A percentile compares a stretch with the other conserved stretches of the same genome.
Conservation (phyloP, 345 rosid genomes). For the Cochlearia excelsa region DNA sequence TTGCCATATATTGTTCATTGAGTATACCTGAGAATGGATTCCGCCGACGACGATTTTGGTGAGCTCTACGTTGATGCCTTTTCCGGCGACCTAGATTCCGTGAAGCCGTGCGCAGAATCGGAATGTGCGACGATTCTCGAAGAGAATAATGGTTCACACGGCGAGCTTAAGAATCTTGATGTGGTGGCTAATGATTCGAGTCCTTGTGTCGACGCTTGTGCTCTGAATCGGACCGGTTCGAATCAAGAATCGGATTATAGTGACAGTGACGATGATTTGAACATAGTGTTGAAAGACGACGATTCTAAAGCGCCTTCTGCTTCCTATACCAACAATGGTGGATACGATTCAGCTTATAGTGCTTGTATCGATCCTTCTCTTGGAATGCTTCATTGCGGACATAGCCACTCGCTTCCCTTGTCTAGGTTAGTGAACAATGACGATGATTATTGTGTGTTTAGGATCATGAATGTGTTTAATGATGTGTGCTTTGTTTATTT, state of each 20-base stretch:
- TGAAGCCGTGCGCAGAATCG: constrained; percentile 25
- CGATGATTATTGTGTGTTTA: not conserved
- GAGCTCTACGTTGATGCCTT: constrained; percentile 53
- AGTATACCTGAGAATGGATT: constrained; percentile 35
- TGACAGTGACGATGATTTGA: constrained; percentile 66
- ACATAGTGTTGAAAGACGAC: constrained; percentile 62
- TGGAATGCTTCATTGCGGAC: constrained; percentile 39
- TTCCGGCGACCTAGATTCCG: constrained; percentile 15
- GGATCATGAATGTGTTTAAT: not conserved
- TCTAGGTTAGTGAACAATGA: constrained; percentile 48
- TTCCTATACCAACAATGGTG: constrained; percentile 13
- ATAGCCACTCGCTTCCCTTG: constrained; percentile 48
- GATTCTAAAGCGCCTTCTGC: constrained; percentile 33
- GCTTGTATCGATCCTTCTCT: constrained; percentile 12
- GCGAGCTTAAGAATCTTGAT: constrained; percentile 1
- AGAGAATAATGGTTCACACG: not conserved
- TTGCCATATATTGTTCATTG: not conserved
- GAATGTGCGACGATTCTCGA: constrained; percentile 11
- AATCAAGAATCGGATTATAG: constrained; percentile 35
- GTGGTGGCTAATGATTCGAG: constrained; percentile 17
- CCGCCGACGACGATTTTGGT: constrained; percentile 58
- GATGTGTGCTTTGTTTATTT: constrained; percentile 13
- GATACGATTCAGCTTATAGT: constrained; percentile 22
- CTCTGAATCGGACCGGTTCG: constrained; percentile 10
- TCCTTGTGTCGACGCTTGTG: constrained; percentile 11